These are phyloP conservation scores for Penicillium robsamsonii DNA, from an alignment of 495 filamentous ascomycete genomes.

Conservation along the genomic window DNA sequence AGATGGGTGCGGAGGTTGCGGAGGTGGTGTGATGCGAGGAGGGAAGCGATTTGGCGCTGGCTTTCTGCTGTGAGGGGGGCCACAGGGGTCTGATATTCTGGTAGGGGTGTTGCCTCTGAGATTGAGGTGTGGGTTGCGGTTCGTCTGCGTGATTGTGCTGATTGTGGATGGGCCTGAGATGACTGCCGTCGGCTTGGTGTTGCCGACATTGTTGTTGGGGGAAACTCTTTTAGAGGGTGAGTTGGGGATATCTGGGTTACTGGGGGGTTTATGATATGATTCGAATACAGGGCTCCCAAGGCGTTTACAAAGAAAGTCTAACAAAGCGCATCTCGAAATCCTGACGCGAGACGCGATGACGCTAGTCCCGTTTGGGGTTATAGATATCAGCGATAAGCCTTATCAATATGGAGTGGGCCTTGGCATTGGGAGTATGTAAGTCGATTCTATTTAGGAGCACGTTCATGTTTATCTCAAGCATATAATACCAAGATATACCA, in stretches of 20 bases:
- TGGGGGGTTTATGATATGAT: background rate
- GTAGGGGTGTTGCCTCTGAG: slow-evolving; percentile 39
- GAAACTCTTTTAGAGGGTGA: background rate
- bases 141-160: slow-evolving; percentile 13
- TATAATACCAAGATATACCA: too few species aligned
- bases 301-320: slow-evolving; percentile 3
- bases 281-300: background rate
- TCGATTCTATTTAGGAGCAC: background rate
- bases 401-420: slow-evolving; percentile 14
- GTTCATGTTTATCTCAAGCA: too few species aligned
- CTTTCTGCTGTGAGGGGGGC: slow-evolving; percentile 44
- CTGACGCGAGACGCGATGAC: slow-evolving; percentile 34
- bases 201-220: slow-evolving; percentile 13
- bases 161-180: slow-evolving; percentile 18
- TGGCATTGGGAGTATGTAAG: background rate
- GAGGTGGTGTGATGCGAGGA: slow-evolving; percentile 33
- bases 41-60: slow-evolving; percentile 32
- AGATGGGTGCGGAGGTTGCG: slow-evolving; percentile 36
- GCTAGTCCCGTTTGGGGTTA: slow-evolving; percentile 36
- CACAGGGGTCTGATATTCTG: slow-evolving; percentile 57
- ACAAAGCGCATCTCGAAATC: slow-evolving; percentile 18
- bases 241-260: background rate
- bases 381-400: slow-evolving; percentile 29
- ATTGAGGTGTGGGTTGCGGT: background rate
- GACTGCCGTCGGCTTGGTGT: slow-evolving; percentile 22